Evolutionary conservation across 306 rosid species (phyloP).

Genomic region (Fragaria vesca): DNA sequence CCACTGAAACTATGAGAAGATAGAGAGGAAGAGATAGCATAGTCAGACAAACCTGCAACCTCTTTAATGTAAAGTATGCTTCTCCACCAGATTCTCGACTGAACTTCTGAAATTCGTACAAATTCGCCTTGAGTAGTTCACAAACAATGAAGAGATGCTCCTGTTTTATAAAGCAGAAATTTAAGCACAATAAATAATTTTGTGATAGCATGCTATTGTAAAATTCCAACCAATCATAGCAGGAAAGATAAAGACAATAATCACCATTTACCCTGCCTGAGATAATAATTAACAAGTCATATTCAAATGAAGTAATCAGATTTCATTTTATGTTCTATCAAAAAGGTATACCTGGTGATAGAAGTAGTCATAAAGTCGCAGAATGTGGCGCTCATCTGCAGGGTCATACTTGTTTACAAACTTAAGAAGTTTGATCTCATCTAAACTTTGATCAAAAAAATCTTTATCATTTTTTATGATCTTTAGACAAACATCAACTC

Average conservation of each 20-base stretch:
- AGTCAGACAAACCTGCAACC: slow-evolving; percentile 79
- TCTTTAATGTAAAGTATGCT: slow-evolving; percentile 68
- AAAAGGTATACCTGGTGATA: slow-evolving; percentile 68
- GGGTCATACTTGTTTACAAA: slow-evolving; percentile 94
- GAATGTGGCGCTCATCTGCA: slow-evolving; percentile 63
- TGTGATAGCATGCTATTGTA: slow-evolving; percentile 1
- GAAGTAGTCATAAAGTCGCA: slow-evolving; percentile 95
- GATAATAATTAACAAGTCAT: not conserved
- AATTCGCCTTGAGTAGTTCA: slow-evolving; percentile 88
- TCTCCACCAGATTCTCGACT: slow-evolving; percentile 91
- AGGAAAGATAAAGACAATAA: not conserved
- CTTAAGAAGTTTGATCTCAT: slow-evolving; percentile 94
- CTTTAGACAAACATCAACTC: slow-evolving; percentile 93
- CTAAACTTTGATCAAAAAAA: slow-evolving; percentile 94
- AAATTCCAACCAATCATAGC: slow-evolving; percentile 14
- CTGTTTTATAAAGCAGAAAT: slow-evolving; percentile 32
- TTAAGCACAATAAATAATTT: not conserved
- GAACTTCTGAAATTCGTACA: slow-evolving; percentile 93
- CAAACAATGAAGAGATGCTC: slow-evolving; percentile 97
- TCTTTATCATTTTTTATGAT: slow-evolving; percentile 97
- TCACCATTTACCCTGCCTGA: not conserved
- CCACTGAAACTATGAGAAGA: not conserved
- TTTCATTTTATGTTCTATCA: not conserved
- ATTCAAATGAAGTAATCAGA: not conserved
- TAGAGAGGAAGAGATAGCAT: not conserved